A percentile compares a stretch with the other conserved stretches of the same genome.
Conservation (phyloP, 805 yeast species). For the Brettanomyces bruxellensis region DNA sequence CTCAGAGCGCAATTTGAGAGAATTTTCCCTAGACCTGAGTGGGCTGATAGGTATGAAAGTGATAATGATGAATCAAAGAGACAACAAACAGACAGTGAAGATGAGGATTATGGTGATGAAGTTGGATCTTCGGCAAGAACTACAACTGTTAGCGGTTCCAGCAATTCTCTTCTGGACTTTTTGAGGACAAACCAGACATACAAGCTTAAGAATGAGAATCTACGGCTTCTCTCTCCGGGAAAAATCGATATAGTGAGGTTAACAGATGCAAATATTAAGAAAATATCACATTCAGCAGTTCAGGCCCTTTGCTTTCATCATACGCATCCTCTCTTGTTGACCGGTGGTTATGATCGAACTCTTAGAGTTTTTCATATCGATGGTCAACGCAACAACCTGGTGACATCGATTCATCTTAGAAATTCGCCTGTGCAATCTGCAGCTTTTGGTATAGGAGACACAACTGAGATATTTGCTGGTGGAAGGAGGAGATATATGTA, state of each 20-base stretch:
- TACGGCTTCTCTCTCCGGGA: constrained; percentile 58
- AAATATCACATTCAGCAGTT: constrained; percentile 68
- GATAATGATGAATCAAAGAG: constrained; percentile 29
- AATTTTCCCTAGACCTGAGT: constrained; percentile 74
- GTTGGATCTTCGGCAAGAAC: constrained; percentile 8
- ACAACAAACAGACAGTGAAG: constrained; percentile 10
- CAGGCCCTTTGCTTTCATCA: constrained; percentile 84
- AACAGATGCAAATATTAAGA: constrained; percentile 74
- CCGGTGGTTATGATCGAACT: constrained; percentile 91
- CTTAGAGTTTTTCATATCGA: constrained; percentile 83
- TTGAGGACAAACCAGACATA: constrained; percentile 25
- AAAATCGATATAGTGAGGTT: constrained; percentile 71
- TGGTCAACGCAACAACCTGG: constrained; percentile 73
- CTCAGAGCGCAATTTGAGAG: constrained; percentile 55
- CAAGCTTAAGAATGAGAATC: constrained; percentile 23
- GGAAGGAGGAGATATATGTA: constrained; percentile 91
- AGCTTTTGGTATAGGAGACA: constrained; percentile 39
- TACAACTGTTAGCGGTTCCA: constrained; percentile 14
- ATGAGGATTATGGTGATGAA: constrained; percentile 6
- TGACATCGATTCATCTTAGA: constrained; percentile 71
- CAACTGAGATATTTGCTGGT: constrained; percentile 60
- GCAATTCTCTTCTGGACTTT: constrained; percentile 26
- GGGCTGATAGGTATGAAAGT: constrained; percentile 59
- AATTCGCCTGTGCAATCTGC: constrained; percentile 79
- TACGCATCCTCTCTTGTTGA: constrained; percentile 67